Evolutionary conservation across 495 filamentous ascomycete genomes (phyloP).

Genomic region (Tuber brumale): DNA sequence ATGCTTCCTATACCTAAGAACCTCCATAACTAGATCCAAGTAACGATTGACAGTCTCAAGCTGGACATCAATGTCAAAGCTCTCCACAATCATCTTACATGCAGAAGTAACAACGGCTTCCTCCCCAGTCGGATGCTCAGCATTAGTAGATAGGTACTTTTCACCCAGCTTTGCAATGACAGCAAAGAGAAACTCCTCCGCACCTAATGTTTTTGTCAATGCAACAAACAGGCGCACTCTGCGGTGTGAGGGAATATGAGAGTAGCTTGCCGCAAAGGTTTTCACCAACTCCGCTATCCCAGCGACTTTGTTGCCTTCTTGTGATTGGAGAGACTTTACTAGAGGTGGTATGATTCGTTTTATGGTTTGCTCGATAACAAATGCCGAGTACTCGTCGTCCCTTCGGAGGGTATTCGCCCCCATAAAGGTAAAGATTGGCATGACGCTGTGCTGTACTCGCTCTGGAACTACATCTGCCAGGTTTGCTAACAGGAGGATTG

Average conservation of each 20-base stretch:
- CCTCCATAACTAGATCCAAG: conserved; percentile 63
- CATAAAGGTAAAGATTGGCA: conserved; percentile 99
- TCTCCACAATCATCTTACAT: conserved; percentile 29
- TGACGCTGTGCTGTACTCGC: conserved; percentile 85
- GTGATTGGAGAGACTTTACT: conserved; percentile 73
- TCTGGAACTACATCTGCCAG: conserved; percentile 80
- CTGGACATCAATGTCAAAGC: conserved; percentile 46
- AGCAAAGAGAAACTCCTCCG: conserved; percentile 71
- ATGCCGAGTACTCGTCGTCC: conserved; percentile 89
- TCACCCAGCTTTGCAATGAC: conserved; percentile 65
- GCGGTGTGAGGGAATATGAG: conserved; percentile 82
- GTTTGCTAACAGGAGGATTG: conserved; percentile 77
- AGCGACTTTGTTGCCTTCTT: conserved; percentile 65
- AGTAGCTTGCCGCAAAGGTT: conserved; percentile 90
- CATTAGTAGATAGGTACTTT: conserved; percentile 54
- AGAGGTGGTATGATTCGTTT: conserved; percentile 83
- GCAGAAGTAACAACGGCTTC: conserved; percentile 30
- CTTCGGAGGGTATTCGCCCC: conserved; percentile 77
- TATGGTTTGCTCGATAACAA: conserved; percentile 85
- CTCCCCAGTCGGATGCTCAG: conserved; percentile 32
- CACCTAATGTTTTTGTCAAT: conserved; percentile 72
- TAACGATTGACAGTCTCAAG: conserved; percentile 65
- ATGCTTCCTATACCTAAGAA: conserved; percentile 60
- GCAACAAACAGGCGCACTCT: conserved; percentile 73
- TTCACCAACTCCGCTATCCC: conserved; percentile 78